Percentiles rank a stretch among this genome's conserved stretches.
phyloP scores from a whole-genome alignment of 768 basidiomycete species.

The Leccinum olivaceopallidum region DNA sequence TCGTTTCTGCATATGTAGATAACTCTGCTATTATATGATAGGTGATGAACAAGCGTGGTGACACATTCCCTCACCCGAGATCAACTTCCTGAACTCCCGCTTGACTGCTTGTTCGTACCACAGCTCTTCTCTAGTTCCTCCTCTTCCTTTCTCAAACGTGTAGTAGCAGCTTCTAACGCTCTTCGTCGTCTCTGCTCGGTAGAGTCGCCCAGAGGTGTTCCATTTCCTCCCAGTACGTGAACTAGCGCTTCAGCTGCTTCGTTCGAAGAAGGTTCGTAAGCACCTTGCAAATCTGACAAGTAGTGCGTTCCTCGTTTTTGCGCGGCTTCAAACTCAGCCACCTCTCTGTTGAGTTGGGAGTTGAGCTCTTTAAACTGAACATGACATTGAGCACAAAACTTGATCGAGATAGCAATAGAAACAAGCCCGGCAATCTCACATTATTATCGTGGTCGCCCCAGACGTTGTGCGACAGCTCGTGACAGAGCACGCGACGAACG shows the following conservation, averaged over 20 bases:
- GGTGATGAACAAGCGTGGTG: not conserved
- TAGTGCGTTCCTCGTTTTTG: constrained; percentile 53
- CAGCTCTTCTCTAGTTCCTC: constrained; percentile 73
- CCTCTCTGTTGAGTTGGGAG: constrained; percentile 71
- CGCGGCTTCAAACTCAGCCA: constrained; percentile 63
- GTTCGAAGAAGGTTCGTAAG: constrained; percentile 54
- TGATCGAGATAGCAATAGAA: not conserved
- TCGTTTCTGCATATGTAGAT: too few relatives aligned
- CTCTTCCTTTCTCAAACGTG: constrained; percentile 61
- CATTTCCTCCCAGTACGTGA: constrained; percentile 56
- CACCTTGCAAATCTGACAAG: constrained; percentile 37
- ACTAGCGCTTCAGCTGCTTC: constrained; percentile 56
- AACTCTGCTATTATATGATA: not conserved
- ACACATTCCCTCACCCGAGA: not conserved
- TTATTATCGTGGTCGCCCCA: constrained; percentile 74
- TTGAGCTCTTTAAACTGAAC: constrained; percentile 75
- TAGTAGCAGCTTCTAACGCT: constrained; percentile 61
- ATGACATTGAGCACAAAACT: constrained; percentile 22
- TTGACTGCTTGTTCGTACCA: constrained; percentile 45
- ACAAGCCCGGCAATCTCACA: constrained; percentile 40
- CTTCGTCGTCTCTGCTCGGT: constrained; percentile 56
- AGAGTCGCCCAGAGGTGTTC: constrained; percentile 40
- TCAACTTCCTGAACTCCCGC: not conserved
- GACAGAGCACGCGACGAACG: constrained; percentile 67
- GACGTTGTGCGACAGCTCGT: constrained; percentile 76